phyloP scores from a whole-genome alignment of 257 asterid species.

The Primulina tabacum region DNA sequence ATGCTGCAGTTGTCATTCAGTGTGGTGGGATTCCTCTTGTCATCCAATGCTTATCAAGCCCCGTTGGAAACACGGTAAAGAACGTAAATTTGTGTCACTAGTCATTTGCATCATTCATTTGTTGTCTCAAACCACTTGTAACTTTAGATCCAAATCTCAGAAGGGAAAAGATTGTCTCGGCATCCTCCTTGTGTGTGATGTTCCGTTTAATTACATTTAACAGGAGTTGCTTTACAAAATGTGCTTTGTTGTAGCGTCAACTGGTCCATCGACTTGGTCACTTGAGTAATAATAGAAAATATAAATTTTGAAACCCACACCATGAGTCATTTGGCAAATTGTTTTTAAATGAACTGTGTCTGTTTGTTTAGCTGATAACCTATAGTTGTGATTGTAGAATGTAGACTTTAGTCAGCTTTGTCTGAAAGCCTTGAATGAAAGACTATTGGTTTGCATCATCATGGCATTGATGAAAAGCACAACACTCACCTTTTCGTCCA shows the following conservation, averaged over 20 bases:
- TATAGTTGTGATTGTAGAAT: too few species aligned
- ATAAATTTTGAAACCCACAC: too few species aligned
- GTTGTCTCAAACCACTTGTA: background rate
- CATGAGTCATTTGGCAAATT: too few species aligned
- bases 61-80: slow-evolving; percentile 85
- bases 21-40: slow-evolving; percentile 77
- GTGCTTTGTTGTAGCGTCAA: background rate
- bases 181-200: background rate
- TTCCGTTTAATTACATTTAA: background rate
- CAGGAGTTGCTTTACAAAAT: background rate
- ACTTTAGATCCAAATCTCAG: background rate
- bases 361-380: too few species aligned
- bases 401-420: background rate
- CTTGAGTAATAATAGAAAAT: too few species aligned
- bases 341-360: too few species aligned
- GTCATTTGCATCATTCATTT: background rate
- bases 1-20: slow-evolving; percentile 67
- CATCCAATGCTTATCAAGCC: slow-evolving; percentile 87
- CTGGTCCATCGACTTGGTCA: background rate
- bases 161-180: background rate
- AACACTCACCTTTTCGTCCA: too few species aligned
- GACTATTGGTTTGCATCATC: slow-evolving; percentile 1
- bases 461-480: slow-evolving; percentile 1
- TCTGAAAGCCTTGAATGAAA: too few species aligned
- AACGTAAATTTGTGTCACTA: slow-evolving; percentile 4